Base-by-base conservation (phyloP, 1,139 yeast genomes). In the Scheffersomyces titani region DNA sequence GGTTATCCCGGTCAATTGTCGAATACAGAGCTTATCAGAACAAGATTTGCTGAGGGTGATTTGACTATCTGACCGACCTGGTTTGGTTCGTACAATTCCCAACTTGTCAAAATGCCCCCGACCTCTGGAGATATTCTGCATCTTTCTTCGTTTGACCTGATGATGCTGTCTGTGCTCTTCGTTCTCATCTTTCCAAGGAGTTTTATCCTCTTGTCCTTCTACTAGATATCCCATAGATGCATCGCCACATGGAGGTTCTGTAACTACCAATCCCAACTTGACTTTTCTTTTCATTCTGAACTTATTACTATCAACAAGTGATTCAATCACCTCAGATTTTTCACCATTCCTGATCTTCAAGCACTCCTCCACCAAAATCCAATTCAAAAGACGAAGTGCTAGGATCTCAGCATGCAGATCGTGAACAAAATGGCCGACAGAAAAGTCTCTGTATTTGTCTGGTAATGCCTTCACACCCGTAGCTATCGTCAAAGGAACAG, bases 211-310 rank as follows among this genome's bases (percentile, higher is more conserved):
- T 49, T 50, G 56, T 48, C 54, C 62, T 46, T 51, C 55, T 49
- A 57, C 55, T n/a, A 63, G 50, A 49, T 63, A 62, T 45, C 70
- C 51, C 85, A 92, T 83, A 7, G 96, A 89, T 0, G 92, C 88
- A 69, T 93, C 98, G 0, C 99, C 99, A 75, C 99, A 93, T 0
- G 98, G 98, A 0, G 90, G 82, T 61, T 90, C 96, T 5, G 96
- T 87, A 1, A 91, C 77, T 61, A 88, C 90, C 57, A 93, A 66
- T 0, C 86, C 88, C 50, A 90, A 68, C 55, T 74, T 63, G 49
- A 82, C 67, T 4, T 70, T 74, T 0, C 64, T 56, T 48, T 69
- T 76, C 53, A 85, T 61, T 48, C 54, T 59, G 61, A 64, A 82
- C 52, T 60, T 55, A 0, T 1, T 46, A 49, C 5, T 55, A 56